Evolutionary conservation across 148 eudicot species (phyloP).

Genomic region (Rhododendron mucronatum): DNA sequence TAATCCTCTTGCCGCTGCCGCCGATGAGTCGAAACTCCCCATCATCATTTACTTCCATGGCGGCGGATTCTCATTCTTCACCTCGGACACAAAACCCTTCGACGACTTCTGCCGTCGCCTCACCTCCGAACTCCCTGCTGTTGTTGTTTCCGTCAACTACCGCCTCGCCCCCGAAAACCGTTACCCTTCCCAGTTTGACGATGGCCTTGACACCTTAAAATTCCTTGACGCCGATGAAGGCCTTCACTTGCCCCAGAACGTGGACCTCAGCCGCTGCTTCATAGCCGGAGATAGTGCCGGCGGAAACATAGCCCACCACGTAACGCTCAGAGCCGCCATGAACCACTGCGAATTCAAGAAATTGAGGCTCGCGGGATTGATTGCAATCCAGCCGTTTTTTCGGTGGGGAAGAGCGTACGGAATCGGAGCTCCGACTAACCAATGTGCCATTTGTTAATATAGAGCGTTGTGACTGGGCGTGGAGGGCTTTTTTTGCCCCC

Average conservation of each 20-base stretch:
- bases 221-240: conserved; percentile 20
- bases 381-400: conserved; percentile 34
- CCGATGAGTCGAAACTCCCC: neutral
- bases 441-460: neutral
- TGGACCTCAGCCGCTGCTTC: conserved; percentile 31
- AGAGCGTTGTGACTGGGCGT: conserved; percentile 21
- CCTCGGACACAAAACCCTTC: neutral
- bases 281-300: conserved; percentile 47
- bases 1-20: neutral
- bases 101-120: conserved; percentile 10
- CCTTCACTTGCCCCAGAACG: conserved; percentile 8
- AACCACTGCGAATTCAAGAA: conserved; percentile 8
- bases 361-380: conserved; percentile 25
- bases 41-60: conserved; percentile 9
- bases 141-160: conserved; percentile 8
- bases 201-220: conserved; percentile 5
- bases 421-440: conserved; percentile 28
- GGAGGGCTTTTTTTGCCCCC: conserved; percentile 46
- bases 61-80: neutral
- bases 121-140: neutral
- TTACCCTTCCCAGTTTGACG: neutral
- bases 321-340: conserved; percentile 10
- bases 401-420: conserved; percentile 34
- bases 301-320: conserved; percentile 42
- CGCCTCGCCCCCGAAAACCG: conserved; percentile 9